These are phyloP conservation scores for Chaetomium tenue DNA, from an alignment of 495 filamentous ascomycete genomes.

Conservation along the genomic window DNA sequence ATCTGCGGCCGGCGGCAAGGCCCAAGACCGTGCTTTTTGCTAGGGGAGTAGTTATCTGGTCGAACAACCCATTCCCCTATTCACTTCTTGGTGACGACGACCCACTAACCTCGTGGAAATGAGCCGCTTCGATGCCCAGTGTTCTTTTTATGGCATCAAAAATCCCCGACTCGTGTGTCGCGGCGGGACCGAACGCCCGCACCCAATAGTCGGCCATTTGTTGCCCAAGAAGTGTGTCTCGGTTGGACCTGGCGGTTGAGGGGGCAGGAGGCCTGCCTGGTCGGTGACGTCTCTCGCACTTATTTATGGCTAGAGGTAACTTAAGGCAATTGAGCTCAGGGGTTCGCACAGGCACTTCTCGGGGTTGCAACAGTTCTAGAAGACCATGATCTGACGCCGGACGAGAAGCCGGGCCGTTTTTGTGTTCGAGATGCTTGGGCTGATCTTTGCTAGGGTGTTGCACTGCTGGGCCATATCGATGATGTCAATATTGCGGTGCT, in stretches of 20 bases:
- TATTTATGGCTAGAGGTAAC: background rate
- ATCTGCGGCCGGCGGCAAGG: constrained; percentile 3
- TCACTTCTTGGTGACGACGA: background rate
- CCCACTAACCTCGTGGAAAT: background rate
- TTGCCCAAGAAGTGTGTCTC: too few species aligned
- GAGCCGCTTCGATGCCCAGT: background rate
- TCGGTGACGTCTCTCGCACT: background rate
- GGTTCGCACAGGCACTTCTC: background rate
- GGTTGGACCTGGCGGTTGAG: too few species aligned
- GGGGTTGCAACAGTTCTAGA: background rate
- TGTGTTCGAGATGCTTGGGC: background rate
- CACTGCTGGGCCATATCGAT: background rate
- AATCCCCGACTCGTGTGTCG: background rate
- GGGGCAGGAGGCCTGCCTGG: background rate
- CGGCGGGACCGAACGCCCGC: background rate
- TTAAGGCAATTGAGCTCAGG: background rate
- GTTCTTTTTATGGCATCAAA: constrained; percentile 7
- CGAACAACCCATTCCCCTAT: constrained; percentile 8
- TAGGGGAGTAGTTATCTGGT: background rate
- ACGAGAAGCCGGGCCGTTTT: background rate
- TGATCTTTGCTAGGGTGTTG: too few species aligned
- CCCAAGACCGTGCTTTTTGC: background rate
- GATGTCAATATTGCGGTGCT: background rate
- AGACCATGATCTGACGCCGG: background rate
- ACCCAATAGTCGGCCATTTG: background rate